These are phyloP conservation scores for Cylindrotheca fusiformis DNA, from an alignment of 108 stramenopile species.

Conservation along the genomic window DNA sequence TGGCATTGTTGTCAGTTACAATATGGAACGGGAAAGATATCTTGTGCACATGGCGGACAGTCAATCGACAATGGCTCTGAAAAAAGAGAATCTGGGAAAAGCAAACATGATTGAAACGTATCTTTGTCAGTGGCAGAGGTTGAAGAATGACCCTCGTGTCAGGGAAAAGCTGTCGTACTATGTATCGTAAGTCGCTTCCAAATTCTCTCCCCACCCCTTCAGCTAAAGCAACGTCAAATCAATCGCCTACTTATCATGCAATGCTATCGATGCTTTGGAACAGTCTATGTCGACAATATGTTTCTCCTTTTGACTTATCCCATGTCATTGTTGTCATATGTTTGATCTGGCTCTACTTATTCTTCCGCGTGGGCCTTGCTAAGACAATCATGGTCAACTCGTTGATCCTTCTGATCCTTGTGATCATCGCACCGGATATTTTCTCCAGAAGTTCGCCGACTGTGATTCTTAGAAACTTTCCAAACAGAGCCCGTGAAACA, in stretches of 20 bases:
- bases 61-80: conserved; percentile 46
- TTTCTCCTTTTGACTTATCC: conserved; percentile 23
- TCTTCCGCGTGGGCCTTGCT: conserved; percentile 42
- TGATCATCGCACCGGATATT: conserved; percentile 37
- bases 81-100: conserved; percentile 41
- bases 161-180: conserved; percentile 28
- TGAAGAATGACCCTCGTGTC: conserved; percentile 39
- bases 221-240: background rate
- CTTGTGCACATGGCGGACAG: conserved; percentile 37
- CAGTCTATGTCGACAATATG: conserved; percentile 13
- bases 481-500: conserved; percentile 12
- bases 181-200: background rate
- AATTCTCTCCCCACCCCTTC: background rate
- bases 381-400: conserved; percentile 34
- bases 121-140: conserved; percentile 30
- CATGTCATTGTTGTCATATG: conserved; percentile 15
- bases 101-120: conserved; percentile 43
- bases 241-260: conserved; percentile 1
- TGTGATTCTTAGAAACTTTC: conserved; percentile 24
- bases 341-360: conserved; percentile 8
- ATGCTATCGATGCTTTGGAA: too few species aligned
- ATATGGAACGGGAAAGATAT: conserved; percentile 42
- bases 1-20: conserved; percentile 38
- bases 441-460: background rate
- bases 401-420: conserved; percentile 20